Percentiles rank a stretch among this genome's conserved stretches.
Evolutionary conservation across 2,329 filamentous ascomycete species (phyloP).

Genomic region (Pyricularia sp.): DNA sequence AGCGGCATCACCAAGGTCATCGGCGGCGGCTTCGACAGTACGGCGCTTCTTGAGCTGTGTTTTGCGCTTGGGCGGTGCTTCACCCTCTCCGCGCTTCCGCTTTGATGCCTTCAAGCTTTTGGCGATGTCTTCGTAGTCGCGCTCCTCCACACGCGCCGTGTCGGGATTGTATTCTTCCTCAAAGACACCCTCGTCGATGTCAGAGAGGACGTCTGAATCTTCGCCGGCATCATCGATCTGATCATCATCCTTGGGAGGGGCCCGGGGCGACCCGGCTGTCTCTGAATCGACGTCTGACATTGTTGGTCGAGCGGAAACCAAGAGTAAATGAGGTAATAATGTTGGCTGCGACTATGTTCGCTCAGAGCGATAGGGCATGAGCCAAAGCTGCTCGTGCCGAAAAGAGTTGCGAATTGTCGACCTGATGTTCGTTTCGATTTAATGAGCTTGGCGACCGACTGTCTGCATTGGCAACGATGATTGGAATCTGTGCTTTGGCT

Average conservation of each 20-base stretch:
- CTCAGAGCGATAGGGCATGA: neutral
- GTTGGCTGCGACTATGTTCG: neutral
- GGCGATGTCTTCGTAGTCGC: conserved; percentile 57
- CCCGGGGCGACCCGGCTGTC: conserved; percentile 1
- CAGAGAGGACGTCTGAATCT: conserved; percentile 52
- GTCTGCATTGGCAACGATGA: neutral
- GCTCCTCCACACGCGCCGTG: conserved; percentile 52
- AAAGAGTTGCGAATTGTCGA: neutral
- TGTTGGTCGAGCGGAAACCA: neutral
- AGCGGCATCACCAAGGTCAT: conserved; percentile 34
- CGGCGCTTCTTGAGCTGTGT: conserved; percentile 58
- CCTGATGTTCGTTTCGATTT: neutral
- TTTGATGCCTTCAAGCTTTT: conserved; percentile 56
- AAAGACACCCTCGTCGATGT: conserved; percentile 62
- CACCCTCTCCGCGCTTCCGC: conserved; percentile 55
- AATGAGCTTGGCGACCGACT: neutral
- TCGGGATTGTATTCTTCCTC: conserved; percentile 61
- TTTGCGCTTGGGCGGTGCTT: conserved; percentile 56
- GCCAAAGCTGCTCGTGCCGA: neutral
- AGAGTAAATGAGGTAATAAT: neutral
- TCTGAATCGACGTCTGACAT: conserved; percentile 9
- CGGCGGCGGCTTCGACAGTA: conserved; percentile 40
- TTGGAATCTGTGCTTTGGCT: neutral
- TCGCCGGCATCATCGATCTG: conserved; percentile 18
- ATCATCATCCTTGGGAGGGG: conserved; percentile 9